Evolutionary conservation across 495 filamentous ascomycete genomes (phyloP), one percentile per base, ranked within the genome.

Genomic region (Hyaloscypha variabilis): DNA sequence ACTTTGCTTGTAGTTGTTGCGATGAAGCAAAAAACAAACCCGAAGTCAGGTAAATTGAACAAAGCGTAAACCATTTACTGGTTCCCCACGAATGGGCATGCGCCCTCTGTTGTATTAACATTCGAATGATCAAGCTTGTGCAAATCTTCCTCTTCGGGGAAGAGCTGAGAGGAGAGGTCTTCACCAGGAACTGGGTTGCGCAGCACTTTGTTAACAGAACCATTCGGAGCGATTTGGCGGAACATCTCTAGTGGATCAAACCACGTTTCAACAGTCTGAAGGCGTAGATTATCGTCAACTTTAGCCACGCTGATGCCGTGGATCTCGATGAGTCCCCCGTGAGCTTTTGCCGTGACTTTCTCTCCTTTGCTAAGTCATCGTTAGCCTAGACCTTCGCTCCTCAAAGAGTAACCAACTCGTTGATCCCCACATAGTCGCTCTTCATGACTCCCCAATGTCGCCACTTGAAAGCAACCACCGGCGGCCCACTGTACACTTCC

Each of bases 191-290:
- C 26, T 10, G 25, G 54, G 29, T 34, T 6, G 29, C 11, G 24
- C 14, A 28, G 54, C 10, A 62, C 65, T 42, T 65, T 71, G 34
- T 50, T 63, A 17, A 66, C 67, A 6, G 26, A 26, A 21, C 82
- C 82, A 36, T 73, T 67, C 2, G 75, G 75, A 3, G 78, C 81
- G 68, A 89, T 87, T 77, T 88, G 87, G 23, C 85, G 77, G 68
- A 90, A 89, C 87, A 89, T 89, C 42, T 85, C 79, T 69, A 87
- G 73, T 1, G 87, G 85, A 65, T 89, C 87, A 63, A 84, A 89
- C 77, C 82, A 90, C 8, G 86, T 86, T 62, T 89, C 82, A 19
- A 89, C 73, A 34, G 73, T 79, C 69, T 83, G 76, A 8, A 89
- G 67, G 64, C 83, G 78, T 63, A 89, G 67, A 65, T 80, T 79